Base-by-base conservation (phyloP, 495 filamentous ascomycete genomes). In the Penicillium samsonianum region DNA sequence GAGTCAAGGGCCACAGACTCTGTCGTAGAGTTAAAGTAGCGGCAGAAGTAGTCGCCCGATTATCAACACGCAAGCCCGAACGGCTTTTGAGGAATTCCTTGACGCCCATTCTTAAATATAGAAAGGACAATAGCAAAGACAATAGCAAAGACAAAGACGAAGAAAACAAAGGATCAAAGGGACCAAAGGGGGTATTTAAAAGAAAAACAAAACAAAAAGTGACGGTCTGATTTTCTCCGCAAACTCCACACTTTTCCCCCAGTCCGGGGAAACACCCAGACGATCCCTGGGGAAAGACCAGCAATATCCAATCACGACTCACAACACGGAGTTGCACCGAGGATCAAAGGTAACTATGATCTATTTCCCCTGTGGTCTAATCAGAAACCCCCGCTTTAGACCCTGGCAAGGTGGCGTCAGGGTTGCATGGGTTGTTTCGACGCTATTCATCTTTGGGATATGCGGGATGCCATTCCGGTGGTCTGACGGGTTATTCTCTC, bases 1-100 rank as follows among this genome's bases (percentile, higher is more conserved):
- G 67, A 12, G 67, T 59, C 45, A 82, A 69, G 11, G 80, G 79
- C 62, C 76, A 69, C 38, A 86, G 61, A 54, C 81, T 84, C 65
- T 84, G 79, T 17, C 83, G 72, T 20, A 88, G 64, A 10, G 84
- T 87, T 31, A 87, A 70, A 37, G 82, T 80, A 16, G 80, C 81
- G 0, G 83, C 83, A 4, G 72, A 75, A 4, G 84, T 87, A 19
- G 72, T 78, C 65, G 74, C 71, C 50, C 78, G 70, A 61, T 85
- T 73, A 51, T 77, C 72, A 16, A 74, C 62, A 17, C 67, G 59
- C 25, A 75, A 59, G 40, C 68, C 65, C 6, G 71, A 71, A 7
- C 73, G 71, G 37, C 50, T 68, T 40, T 71, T 70, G 25, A 76
- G n/a, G 53, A 73, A 62, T 2, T 60, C 35, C 45, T 62, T 60